Base-by-base conservation (phyloP, 768 basidiomycete genomes). In the Mycena olivaceomarginata region DNA sequence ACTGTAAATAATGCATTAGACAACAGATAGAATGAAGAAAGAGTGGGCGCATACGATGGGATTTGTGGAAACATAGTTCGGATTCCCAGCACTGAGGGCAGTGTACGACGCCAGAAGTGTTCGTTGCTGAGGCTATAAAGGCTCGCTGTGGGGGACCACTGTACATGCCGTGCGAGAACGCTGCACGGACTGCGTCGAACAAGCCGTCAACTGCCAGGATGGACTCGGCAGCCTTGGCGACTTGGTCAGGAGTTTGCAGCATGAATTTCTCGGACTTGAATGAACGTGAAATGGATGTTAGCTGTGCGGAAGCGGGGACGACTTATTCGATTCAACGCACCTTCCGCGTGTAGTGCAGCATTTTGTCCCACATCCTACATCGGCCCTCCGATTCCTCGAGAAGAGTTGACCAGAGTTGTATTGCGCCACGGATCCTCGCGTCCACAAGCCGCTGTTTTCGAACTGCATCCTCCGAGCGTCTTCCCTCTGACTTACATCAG, bases 61-160 rank as follows among this genome's bases (percentile, higher is more conserved):
- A 11, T 89, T 90, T 77, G 91, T 88, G 0, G 91, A 87, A 10
- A 92, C 91, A 70, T 89, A 89, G 75, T 92, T 91, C 2, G 90
- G 89, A 13, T 85, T 85, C 1, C 91, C 91, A 43, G 91, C 91
- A 78, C 91, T 92, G 53, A 91, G n/a, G n/a, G n/a, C n/a, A n/a
- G n/a, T 87, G 89, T 8, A 81, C 85, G 69, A 92, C 90, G 2
- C 90, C 90, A 12, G 89, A 76, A 46, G 69, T 69, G 40, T 76
- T 76, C 37, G 37, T 65, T 7, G 57, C 69, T 2, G 75, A n/a
- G 11, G 56, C 69, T 9, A 71, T 10, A 16, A 76, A 70, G 25
- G 75, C 75, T 9, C 69, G 75, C 45, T 71, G 69, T 40, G 66
- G 69, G 4, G 75, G 75, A 6, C 75, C 75, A 0, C 56, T 64